Evolutionary conservation across 1,284 basidiomycete genomes (phyloP).

Genomic region (Thecaphora thlaspeos): DNA sequence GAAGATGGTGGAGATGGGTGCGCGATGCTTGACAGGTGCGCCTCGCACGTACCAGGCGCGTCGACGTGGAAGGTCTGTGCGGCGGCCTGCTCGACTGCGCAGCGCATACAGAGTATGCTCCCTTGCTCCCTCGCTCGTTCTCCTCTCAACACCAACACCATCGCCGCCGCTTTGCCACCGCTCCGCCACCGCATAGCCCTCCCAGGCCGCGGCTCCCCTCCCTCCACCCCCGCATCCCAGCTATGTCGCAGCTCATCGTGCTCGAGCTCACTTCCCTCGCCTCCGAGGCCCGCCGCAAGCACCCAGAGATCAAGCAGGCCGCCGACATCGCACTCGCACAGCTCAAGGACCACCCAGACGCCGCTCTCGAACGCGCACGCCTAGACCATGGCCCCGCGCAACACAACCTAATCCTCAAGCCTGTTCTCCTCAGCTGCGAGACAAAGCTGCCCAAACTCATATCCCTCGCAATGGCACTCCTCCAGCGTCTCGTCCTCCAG

Average conservation of each 20-base stretch:
- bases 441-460: slow-evolving; percentile 93
- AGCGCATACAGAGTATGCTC: too few species aligned
- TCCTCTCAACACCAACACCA: too few species aligned
- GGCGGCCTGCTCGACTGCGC: too few species aligned
- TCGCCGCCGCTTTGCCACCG: too few species aligned
- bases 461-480: slow-evolving; percentile 81
- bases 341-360: slow-evolving; percentile 37
- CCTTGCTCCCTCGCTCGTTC: too few species aligned
- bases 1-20: too few species aligned
- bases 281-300: slow-evolving; percentile 51
- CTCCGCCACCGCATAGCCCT: too few species aligned
- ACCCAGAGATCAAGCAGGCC: slow-evolving; percentile 51
- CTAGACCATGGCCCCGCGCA: slow-evolving; percentile 10
- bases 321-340: slow-evolving; percentile 37
- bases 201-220: too few species aligned
- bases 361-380: slow-evolving; percentile 18
- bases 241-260: slow-evolving; percentile 52
- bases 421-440: slow-evolving; percentile 89
- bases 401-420: slow-evolving; percentile 73
- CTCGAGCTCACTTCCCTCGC: slow-evolving; percentile 51
- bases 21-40: too few species aligned
- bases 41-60: too few species aligned
- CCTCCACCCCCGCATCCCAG: too few species aligned
- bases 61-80: too few species aligned
- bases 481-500: slow-evolving; percentile 85